These are phyloP conservation scores for Macrophomina tecta DNA, from an alignment of 2,329 filamentous ascomycete genomes.

Conservation along the genomic window DNA sequence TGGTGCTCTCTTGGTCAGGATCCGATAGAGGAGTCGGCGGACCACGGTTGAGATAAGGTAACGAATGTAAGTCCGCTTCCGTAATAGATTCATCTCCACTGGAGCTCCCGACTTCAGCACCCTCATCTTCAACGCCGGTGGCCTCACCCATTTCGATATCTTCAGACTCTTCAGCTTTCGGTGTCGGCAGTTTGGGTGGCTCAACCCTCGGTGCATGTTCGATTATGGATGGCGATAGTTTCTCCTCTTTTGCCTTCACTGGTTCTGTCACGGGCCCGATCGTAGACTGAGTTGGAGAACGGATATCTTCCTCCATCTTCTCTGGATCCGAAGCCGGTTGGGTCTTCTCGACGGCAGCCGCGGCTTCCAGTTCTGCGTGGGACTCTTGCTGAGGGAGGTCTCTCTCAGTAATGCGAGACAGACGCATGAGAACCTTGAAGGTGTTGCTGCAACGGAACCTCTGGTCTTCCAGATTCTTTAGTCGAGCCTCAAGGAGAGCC, in stretches of 20 bases:
- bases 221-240: neutral
- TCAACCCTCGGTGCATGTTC: neutral
- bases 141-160: slow-evolving; percentile 33
- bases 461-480: slow-evolving; percentile 50
- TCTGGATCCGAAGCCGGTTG: neutral
- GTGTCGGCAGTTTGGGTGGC: slow-evolving; percentile 38
- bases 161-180: slow-evolving; percentile 43
- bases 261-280: neutral
- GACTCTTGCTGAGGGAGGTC: slow-evolving; percentile 35
- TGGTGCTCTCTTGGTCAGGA: slow-evolving; percentile 46
- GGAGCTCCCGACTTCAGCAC: slow-evolving; percentile 26
- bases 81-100: slow-evolving; percentile 34
- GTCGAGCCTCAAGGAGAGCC: slow-evolving; percentile 50
- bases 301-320: slow-evolving; percentile 6
- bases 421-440: slow-evolving; percentile 50
- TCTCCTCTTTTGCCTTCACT: slow-evolving; percentile 4
- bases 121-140: slow-evolving; percentile 29
- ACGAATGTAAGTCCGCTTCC: slow-evolving; percentile 48
- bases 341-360: neutral
- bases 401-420: slow-evolving; percentile 46
- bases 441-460: slow-evolving; percentile 51
- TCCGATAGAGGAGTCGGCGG: slow-evolving; percentile 53
- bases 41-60: slow-evolving; percentile 54
- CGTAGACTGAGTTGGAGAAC: neutral
- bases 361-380: slow-evolving; percentile 26